These are phyloP conservation scores for Spinacia oleracea DNA, from an alignment of 179 eudicot genomes.

Conservation along the genomic window DNA sequence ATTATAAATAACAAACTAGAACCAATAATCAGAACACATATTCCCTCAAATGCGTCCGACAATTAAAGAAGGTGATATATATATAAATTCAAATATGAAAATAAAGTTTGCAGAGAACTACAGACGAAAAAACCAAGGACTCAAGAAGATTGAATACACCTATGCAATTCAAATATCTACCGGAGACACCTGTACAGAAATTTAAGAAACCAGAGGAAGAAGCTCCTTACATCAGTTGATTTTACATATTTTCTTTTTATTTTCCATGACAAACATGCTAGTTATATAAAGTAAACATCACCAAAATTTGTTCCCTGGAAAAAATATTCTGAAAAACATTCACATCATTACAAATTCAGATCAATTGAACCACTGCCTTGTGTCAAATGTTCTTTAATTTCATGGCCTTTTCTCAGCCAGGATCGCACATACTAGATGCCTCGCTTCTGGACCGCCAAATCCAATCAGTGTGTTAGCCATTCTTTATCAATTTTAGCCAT, in stretches of 20 bases:
- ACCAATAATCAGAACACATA: neutral
- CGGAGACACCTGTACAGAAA: neutral
- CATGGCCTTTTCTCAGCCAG: no score
- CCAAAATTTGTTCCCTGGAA: neutral
- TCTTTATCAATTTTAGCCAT: no score
- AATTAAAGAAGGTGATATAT: neutral
- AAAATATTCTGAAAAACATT: neutral
- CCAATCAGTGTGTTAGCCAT: no score
- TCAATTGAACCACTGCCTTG: neutral
- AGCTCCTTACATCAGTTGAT: neutral
- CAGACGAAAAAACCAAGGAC: neutral
- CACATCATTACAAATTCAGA: no score
- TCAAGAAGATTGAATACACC: neutral
- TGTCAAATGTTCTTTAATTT: no score
- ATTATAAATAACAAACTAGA: neutral
- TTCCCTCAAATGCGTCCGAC: neutral
- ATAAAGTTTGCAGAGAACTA: neutral
- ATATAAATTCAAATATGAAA: neutral
- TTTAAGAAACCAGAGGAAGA: neutral
- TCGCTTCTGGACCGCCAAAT: no score
- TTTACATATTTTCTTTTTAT: no score
- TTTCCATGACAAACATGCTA: neutral
- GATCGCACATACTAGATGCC: no score
- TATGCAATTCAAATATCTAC: neutral
- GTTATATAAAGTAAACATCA: neutral